These are phyloP conservation scores for Epipyxis sp. DNA, from an alignment of 108 stramenopile genomes.

Conservation along the genomic window DNA sequence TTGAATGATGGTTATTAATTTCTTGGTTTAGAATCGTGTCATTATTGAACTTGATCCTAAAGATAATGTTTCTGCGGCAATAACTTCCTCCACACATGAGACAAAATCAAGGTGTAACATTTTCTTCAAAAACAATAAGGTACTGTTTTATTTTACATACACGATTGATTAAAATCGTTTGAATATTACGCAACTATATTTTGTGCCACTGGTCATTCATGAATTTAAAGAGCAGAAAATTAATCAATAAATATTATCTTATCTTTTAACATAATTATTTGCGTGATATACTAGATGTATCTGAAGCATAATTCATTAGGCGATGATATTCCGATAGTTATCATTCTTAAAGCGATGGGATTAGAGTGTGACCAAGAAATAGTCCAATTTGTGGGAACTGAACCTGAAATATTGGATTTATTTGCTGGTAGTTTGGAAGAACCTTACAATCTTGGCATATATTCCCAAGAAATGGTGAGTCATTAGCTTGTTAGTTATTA, in stretches of 20 bases:
- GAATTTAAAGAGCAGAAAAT: too few relatives aligned
- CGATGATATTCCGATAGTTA: constrained; percentile 91
- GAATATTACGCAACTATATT: too few relatives aligned
- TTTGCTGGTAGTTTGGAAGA: constrained; percentile 88
- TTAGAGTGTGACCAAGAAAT: constrained; percentile 89
- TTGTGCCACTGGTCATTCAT: too few relatives aligned
- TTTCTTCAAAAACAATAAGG: constrained; percentile 68
- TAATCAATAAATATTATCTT: too few relatives aligned
- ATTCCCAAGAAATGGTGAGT: constrained; percentile 81
- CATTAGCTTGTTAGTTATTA: constrained; percentile 80
- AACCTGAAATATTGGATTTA: constrained; percentile 76
- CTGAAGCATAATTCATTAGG: constrained; percentile 94
- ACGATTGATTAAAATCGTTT: not conserved
- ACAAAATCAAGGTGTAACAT: constrained; percentile 81
- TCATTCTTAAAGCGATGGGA: constrained; percentile 93
- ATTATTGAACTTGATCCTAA: constrained; percentile 91
- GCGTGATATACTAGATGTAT: constrained; percentile 57
- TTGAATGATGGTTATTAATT: not conserved
- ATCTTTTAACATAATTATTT: too few relatives aligned
- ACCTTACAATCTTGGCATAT: constrained; percentile 70
- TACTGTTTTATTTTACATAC: not conserved
- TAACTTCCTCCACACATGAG: constrained; percentile 89
- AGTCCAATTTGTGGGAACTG: constrained; percentile 85
- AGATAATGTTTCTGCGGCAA: constrained; percentile 70
- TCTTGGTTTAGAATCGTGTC: constrained; percentile 71